Evolutionary conservation across 768 basidiomycete species (phyloP).

Genomic region (Boletus reticulatus): DNA sequence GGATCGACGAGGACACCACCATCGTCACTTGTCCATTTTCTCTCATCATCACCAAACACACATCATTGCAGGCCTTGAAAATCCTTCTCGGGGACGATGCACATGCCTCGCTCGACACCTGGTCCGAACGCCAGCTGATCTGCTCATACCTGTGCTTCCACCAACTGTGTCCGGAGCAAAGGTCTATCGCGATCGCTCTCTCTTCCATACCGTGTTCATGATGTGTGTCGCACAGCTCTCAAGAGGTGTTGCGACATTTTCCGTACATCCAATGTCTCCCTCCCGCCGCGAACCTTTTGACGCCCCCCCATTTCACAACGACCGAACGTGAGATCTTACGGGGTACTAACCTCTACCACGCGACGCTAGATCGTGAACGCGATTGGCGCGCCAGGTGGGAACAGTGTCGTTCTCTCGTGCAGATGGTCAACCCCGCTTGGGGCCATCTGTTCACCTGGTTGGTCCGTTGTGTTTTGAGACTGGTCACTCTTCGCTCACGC

Average conservation of each 20-base stretch:
- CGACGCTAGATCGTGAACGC: conserved; percentile 61
- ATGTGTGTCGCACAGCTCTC: conserved; percentile 6
- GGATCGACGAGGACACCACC: conserved; percentile 48
- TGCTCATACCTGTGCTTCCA: conserved; percentile 67
- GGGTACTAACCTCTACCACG: conserved; percentile 81
- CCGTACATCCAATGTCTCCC: conserved; percentile 75
- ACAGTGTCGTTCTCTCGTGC: conserved; percentile 45
- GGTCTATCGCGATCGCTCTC: conserved; percentile 23
- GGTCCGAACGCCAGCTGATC: conserved; percentile 68
- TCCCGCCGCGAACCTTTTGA: conserved; percentile 49
- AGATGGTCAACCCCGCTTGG: conserved; percentile 38
- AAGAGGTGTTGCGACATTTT: conserved; percentile 35
- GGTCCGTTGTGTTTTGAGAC: conserved; percentile 16
- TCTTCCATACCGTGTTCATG: neutral
- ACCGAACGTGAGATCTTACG: conserved; percentile 63
- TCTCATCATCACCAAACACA: conserved; percentile 58
- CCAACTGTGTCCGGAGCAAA: conserved; percentile 44
- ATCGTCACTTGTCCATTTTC: conserved; percentile 69
- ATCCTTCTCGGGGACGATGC: conserved; percentile 33
- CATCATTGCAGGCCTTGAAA: conserved; percentile 44
- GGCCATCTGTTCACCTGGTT: conserved; percentile 66
- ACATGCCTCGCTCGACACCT: conserved; percentile 29
- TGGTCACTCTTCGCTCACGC: conserved; percentile 23
- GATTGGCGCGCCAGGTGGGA: conserved; percentile 66
- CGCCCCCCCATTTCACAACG: conserved; percentile 69